Conservation (phyloP, 352 stramenopile species). For the Globisporangium canariense region DNA sequence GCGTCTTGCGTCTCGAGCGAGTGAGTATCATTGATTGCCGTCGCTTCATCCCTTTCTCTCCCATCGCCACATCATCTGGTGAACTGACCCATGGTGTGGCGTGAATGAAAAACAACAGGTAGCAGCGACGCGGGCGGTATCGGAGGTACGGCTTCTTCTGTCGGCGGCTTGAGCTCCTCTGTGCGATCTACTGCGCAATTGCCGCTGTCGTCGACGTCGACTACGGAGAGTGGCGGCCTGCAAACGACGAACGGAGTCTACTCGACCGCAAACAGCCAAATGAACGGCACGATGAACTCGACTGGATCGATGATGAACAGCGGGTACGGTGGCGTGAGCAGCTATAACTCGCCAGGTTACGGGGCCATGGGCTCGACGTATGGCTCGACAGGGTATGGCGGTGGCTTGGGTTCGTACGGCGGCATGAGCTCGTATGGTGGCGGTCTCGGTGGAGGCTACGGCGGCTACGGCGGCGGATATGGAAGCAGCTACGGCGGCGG, state of each 20-base stretch:
- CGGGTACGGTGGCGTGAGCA: conserved; percentile 16
- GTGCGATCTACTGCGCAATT: background rate
- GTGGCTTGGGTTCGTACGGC: conserved; percentile 21
- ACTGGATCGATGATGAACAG: conserved; percentile 19
- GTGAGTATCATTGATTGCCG: conserved; percentile 14
- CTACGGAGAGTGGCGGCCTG: background rate
- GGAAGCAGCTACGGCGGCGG: conserved; percentile 33
- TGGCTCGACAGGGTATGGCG: conserved; percentile 9
- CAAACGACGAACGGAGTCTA: conserved; percentile 9
- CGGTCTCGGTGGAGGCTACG: conserved; percentile 32
- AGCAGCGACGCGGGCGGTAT: conserved; percentile 2
- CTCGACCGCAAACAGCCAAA: conserved; percentile 6
- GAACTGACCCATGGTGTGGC: background rate
- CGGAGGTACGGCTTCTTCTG: background rate
- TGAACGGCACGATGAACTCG: conserved; percentile 13
- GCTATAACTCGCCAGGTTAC: conserved; percentile 27
- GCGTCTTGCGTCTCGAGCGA: conserved; percentile 21
- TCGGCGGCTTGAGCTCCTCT: background rate
- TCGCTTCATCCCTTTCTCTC: background rate
- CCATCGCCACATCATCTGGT: background rate
- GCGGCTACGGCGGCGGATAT: conserved; percentile 20
- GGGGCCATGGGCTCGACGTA: conserved; percentile 12
- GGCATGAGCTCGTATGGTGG: conserved; percentile 27
- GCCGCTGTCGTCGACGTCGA: conserved; percentile 4
- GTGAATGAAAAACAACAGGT: background rate